Base-by-base conservation (phyloP, 2,329 filamentous ascomycete genomes). In the Fusarium pininemorale region DNA sequence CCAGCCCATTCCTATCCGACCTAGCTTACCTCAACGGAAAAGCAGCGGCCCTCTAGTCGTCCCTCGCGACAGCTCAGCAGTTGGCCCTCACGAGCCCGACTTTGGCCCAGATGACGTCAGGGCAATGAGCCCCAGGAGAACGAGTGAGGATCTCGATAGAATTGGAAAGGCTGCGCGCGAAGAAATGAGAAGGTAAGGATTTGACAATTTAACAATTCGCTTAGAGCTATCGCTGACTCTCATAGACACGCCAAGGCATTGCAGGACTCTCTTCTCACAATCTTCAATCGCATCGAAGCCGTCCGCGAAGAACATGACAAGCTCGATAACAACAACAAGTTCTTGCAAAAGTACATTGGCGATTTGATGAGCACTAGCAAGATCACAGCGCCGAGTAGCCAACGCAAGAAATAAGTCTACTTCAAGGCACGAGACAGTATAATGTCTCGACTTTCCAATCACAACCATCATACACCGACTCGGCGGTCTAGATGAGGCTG, bases 341-440 rank as follows among this genome's bases (percentile, higher is more conserved):
- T 98, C 80, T 85, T 99, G 54, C 96, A 98, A 83, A 98, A 98
- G 82, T 98, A 98, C 82, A 98, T 98, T 79, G 96, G 96, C 74
- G 96, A 98, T 80, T 88, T 98, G 63, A 98, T 98, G 90, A 94
- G 94, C 76, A 93, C 91, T n/a, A 91, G 90, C 81, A 93, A 93
- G 80, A 92, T 93, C 76, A 93, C 91, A 2, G 87, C 90, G 4
- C 85, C 88, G 4, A 84, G 84, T 61, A 84, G 82, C 70, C 85
- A 87, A 38, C 83, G 82, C 62, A 88, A 89, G 79, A 91, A 90
- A 80, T 90, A 80, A 87, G 54, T 18, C 15, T 14, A 14, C 13
- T 12, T 20, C 35, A 8, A 32, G 22, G 32, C 12, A 6, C 6
- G 30, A 38, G 42, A 38, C 38, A 38, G 22, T 16, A 3, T 9